Percentiles rank a stretch among this genome's conserved stretches.
These are phyloP conservation scores for Melaleuca quinquenervia DNA, from an alignment of 345 rosid species.

Conservation along the genomic window DNA sequence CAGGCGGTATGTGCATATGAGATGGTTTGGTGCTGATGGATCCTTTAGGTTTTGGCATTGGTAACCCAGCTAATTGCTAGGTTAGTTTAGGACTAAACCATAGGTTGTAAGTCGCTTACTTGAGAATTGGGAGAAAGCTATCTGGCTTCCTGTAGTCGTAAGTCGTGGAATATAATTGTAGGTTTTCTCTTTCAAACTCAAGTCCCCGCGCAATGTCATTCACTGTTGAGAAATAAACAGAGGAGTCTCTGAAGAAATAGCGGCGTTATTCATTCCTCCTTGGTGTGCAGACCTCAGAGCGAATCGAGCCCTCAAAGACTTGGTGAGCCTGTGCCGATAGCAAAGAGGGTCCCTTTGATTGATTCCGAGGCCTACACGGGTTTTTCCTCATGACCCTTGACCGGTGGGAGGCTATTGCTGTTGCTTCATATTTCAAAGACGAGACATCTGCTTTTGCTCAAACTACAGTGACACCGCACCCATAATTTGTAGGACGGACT, in stretches of 20 bases:
- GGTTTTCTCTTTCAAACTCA: not conserved
- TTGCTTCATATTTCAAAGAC: not conserved
- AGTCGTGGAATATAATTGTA: not conserved
- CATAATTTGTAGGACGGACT: not conserved
- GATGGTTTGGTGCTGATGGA: not conserved
- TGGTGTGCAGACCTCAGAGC: accelerated
- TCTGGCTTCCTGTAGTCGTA: not conserved
- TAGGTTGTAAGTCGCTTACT: not conserved
- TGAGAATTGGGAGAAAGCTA: not conserved
- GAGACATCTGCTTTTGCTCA: not conserved
- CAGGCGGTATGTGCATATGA: not conserved
- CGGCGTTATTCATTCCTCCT: not conserved
- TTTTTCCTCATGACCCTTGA: not conserved
- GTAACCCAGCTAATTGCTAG: not conserved
- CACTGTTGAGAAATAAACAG: not conserved
- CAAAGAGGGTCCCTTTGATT: not conserved
- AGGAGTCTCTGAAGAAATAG: accelerated
- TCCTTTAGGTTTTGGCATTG: not conserved
- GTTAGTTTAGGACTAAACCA: not conserved
- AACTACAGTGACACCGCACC: not conserved
- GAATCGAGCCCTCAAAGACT: not conserved
- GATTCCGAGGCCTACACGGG: accelerated
- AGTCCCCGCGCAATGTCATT: accelerated
- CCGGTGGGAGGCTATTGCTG: not conserved
- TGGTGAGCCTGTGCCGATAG: not conserved